Conservation (phyloP, 2,329 filamentous ascomycete species). For the Teratosphaeria destructans region DNA sequence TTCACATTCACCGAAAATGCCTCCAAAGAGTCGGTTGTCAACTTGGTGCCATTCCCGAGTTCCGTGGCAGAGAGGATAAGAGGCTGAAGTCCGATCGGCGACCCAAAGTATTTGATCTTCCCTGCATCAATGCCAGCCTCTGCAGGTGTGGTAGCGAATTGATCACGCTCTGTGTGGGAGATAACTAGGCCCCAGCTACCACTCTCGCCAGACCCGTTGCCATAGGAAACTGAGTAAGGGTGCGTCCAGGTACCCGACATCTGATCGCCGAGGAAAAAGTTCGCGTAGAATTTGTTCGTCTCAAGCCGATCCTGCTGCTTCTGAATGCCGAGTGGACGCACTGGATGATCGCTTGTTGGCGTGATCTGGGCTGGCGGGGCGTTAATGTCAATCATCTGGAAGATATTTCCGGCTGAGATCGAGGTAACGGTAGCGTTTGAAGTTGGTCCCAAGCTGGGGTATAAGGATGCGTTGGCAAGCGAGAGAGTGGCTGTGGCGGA, state of each 20-base stretch:
- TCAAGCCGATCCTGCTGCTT: conserved; percentile 39
- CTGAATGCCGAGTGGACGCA: conserved; percentile 29
- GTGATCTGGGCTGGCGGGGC: conserved; percentile 32
- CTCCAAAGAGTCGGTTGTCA: conserved; percentile 43
- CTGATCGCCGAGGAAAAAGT: conserved; percentile 68
- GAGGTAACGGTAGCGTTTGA: conserved; percentile 14
- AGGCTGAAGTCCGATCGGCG: conserved; percentile 72
- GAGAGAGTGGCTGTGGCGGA: conserved; percentile 18
- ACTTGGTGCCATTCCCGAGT: conserved; percentile 49
- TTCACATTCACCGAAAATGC: conserved; percentile 58
- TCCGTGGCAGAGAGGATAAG: conserved; percentile 70
- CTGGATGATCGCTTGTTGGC: conserved; percentile 30
- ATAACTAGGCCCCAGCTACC: conserved; percentile 68
- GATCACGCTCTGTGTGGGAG: conserved; percentile 58
- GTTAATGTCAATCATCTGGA: conserved; percentile 31
- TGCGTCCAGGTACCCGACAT: conserved; percentile 60
- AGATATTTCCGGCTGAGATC: conserved; percentile 26
- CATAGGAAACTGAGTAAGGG: conserved; percentile 42
- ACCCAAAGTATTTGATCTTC: conserved; percentile 58
- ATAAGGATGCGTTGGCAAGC: conserved; percentile 19
- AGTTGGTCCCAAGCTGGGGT: conserved; percentile 14
- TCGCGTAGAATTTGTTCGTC: conserved; percentile 64
- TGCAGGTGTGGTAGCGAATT: conserved; percentile 38
- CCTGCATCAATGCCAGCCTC: conserved; percentile 38
- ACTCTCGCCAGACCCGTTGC: conserved; percentile 38